Base-by-base conservation (phyloP, 306 rosid genomes). In the Macrotyloma uniflorum region DNA sequence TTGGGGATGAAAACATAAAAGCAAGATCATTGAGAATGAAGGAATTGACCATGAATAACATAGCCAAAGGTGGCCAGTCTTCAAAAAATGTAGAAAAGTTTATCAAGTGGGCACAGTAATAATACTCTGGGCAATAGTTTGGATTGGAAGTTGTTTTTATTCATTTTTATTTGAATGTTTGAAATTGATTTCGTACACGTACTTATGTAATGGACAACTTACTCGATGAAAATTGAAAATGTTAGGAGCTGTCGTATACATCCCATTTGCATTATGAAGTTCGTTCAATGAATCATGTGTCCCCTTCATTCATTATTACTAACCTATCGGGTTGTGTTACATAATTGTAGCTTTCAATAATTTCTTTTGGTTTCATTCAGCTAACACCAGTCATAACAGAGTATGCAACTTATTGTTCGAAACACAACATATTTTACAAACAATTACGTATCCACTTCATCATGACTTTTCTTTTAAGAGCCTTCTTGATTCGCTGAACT, bases 21-120 rank as follows among this genome's bases (percentile, higher is more conserved):
- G 79, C 49, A 50, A 86, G 82, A 35, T 78, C 84, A 3, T 26
- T 55, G 67, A 67, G 62, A 6, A n/a, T 83, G n/a, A 83, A 76
- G 83, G 67, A 83, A 51, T 53, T 23, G 72, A 59, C 70, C 5
- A 24, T 22, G 12, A 40, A 23, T 1, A 76, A 80, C 45, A 18
- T 79, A 5, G 61, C 19, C 14, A 79, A 83, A 26, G 83, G 59
- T 32, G 83, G 83, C 0, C 16, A 61, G 0, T 83, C 86, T 8
- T 67, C 18, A 12, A 62, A 59, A 32, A 78, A 83, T 22, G 22
- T 67, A 2, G 22, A 19, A 0, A 68, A 40, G 12, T 83, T 83
- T 19, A 70, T 82, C 51, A 75, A 61, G 11, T 82, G 85, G 81
- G 59, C 85, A 0, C 50, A 46, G 38, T 36, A 38, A 11, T 74